Evolutionary conservation across 108 stramenopile genomes (phyloP), one percentile per base, ranked within the genome.

Genomic region (Conticribra guillardii): DNA sequence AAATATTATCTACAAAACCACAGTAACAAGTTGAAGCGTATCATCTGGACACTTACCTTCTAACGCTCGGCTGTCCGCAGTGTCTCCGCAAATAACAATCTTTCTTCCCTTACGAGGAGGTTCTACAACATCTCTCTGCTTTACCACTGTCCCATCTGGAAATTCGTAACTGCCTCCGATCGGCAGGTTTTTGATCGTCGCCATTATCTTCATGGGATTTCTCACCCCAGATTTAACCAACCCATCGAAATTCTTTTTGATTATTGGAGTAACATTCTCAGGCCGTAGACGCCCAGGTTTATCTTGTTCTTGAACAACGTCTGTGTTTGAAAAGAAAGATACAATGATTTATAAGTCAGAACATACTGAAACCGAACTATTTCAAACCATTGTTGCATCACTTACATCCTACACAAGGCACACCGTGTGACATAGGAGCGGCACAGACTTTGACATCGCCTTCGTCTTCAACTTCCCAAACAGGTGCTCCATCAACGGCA

Each of bases 11-110:
- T n/a, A n/a, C n/a, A n/a, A n/a, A n/a, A n/a, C n/a, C n/a, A n/a
- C n/a, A n/a, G n/a, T n/a, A n/a, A n/a, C n/a, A n/a, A n/a, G n/a
- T n/a, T n/a, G n/a, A n/a, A n/a, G n/a, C n/a, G n/a, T n/a, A n/a
- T n/a, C n/a, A n/a, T n/a, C n/a, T n/a, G n/a, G n/a, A n/a, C n/a
- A 49, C 48, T 26, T 2, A 54, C 79, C 85, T 54, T 79, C 83
- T 47, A 80, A 51, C 3, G 88, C 85, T 9, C 85, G 68, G 8
- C 89, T 85, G 54, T 90, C 88, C 33, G 90, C 86, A 17, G 97
- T 98, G 68, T 98, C 96, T 0, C 98, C 98, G 51, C 93, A 90
- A 33, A 99, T 86, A 5, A 95, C 96, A 32, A 99, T 76, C 72
- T 96, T 96, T 34, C 98, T 87, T 22, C 98, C 97, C 45, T 79